Evolutionary conservation across 2,329 filamentous ascomycete genomes (phyloP), one percentile per base, ranked within the genome.

Genomic region (Fusarium nanum): DNA sequence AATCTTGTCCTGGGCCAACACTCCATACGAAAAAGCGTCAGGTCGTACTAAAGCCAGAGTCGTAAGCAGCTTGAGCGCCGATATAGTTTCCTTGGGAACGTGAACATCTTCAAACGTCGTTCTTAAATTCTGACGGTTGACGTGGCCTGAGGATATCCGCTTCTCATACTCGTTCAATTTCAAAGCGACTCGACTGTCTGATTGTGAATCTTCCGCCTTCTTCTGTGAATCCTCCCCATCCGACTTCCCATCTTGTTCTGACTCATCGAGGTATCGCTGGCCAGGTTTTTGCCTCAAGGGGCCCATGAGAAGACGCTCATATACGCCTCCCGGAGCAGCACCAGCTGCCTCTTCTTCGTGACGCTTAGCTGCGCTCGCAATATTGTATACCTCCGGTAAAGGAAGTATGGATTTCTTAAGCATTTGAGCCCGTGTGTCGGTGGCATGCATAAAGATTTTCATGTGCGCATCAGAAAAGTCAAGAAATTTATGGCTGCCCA

Each of bases 21-120:
- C 93, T 80, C 96, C 96, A 73, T 99, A 99, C 13, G 90, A 91
- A 81, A 98, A 99, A n/a, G 94, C 95, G 67, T 98, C 94, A 0
- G 96, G 96, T 0, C 95, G 90, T 53, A 93, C 85, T 7, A 99
- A 85, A 1, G 94, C 96, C 20, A 99, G 84, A 1, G 93, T 93
- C 0, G 96, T 99, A 53, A 98, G 86, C 7, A 93, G 93, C 78
- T 95, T 94, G 57, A 99, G 85, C 2, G 94, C 92, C 23, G 96
- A 93, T 30, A 97, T 92, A 4, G 93, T 97, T 64, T 94, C 93
- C 1, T 86, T 81, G 0, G 94, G 90, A 3, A 91, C 93, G 74
- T 97, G 93, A 22, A 99, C 92, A 77, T 97, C 92, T 25, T 88
- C 85, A 77, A 98, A 99, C 0, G 93, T 97, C 0, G 93, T 97